Evolutionary conservation across 345 rosid species (phyloP).

Genomic region (Ceriops decandra): DNA sequence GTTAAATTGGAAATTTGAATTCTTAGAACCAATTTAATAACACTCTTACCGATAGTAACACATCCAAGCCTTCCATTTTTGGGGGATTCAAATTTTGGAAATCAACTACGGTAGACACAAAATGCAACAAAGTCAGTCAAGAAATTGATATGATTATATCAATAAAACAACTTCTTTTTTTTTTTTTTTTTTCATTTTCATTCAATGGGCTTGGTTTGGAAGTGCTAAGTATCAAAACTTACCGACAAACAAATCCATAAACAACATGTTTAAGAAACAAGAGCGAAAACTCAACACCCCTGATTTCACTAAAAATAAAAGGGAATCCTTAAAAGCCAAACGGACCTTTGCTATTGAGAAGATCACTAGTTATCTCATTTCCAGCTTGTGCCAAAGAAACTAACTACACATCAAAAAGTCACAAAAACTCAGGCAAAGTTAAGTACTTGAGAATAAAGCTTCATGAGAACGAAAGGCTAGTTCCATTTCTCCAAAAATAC

Average conservation of each 20-base stretch:
- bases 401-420: constrained; percentile 42
- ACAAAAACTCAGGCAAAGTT: constrained; percentile 15
- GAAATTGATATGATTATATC: too few species aligned
- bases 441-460: background rate
- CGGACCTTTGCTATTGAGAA: constrained; percentile 43
- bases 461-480: background rate
- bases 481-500: too few species aligned
- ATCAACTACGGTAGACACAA: constrained; percentile 44
- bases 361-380: constrained; percentile 49
- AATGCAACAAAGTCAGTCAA: background rate
- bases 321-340: background rate
- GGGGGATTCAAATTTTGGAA: constrained; percentile 59
- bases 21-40: background rate
- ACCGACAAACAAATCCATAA: too few species aligned
- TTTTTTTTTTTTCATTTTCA: too few species aligned
- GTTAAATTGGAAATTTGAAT: background rate
- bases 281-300: too few species aligned
- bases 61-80: constrained; percentile 65
- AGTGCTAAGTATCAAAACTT: too few species aligned
- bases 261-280: too few species aligned
- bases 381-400: constrained; percentile 77
- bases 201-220: too few species aligned
- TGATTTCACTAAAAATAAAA: too few species aligned
- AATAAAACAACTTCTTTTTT: too few species aligned
- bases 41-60: constrained; percentile 48